Evolutionary conservation across 164 flowering plant genomes (phyloP), one percentile per base, ranked within the genome.

Genomic region (Sextonia rubra): DNA sequence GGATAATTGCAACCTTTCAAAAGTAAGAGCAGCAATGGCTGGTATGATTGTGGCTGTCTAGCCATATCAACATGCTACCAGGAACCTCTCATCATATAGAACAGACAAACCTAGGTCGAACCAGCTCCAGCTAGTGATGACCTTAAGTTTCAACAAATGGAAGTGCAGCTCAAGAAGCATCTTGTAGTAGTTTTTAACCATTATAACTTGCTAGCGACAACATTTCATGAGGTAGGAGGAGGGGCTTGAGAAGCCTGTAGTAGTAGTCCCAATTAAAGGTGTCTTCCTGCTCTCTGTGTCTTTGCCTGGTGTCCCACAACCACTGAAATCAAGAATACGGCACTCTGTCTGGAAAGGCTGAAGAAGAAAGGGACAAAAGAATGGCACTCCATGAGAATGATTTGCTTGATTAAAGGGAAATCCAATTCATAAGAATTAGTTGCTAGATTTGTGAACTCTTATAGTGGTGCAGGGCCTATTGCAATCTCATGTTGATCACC

Each of bases 301-400:
- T 68, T 81, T 88, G 60, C 77, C 78, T 11, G 97, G 94, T 49
- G 97, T 83, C 48, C 80, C 98, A 71, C 99, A 96, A 70, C 88
- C 97, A 75, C 97, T 93, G 77, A 96, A 93, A 84, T 96, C 99
- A 24, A 96, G 92, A 18, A 75, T 79, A 12, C 99, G 97, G 8
- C 91, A 77, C 84, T 96, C 98, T 1, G 81, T 74, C 93, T 90
- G 90, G 75, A 89, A 74, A 69, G 37, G 18, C 62, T 66, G 74
- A 37, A 69, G n/a, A 26, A 32, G 60, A 63, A 47, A 48, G 22
- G 25, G 32, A 60, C 12, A 12, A 70, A 37, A 60, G 12, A 58
- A 32, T 25, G 4, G 8, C 15, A 64, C 20, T 4, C 37, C 49
- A 48, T 29, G 62, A 25, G 32, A 69, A 5, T 0, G 44, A 29